Conservation (phyloP, 345 rosid genomes). For the Syzygium aromaticum region DNA sequence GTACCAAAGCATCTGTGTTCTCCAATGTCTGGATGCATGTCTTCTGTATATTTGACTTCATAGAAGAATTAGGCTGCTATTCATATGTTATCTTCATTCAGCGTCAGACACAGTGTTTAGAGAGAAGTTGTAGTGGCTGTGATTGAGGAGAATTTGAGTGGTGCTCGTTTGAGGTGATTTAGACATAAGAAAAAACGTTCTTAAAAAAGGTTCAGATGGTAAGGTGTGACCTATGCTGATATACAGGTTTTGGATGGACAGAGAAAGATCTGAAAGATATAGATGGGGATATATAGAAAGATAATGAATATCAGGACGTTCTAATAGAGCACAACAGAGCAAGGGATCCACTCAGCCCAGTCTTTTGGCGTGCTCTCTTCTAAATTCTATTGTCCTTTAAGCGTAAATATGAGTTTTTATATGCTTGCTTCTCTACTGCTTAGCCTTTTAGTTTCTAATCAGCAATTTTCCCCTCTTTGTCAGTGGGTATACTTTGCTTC, state of each 20-base stretch:
- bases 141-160: not conserved
- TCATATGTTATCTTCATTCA: not conserved
- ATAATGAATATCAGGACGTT: not conserved
- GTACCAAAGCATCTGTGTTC: not conserved
- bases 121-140: not conserved
- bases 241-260: not conserved
- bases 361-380: not conserved
- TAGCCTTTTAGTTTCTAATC: not conserved
- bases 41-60: not conserved
- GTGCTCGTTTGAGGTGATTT: not conserved
- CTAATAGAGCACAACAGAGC: not conserved
- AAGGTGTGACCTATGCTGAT: not conserved
- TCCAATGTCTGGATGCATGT: not conserved
- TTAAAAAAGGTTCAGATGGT: not conserved
- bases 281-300: not conserved
- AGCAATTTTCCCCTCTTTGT: slow-evolving; percentile 4
- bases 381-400: not conserved
- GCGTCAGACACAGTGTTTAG: not conserved
- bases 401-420: not conserved
- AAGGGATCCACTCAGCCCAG: not conserved
- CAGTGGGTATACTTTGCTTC: slow-evolving; percentile 83
- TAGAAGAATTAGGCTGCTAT: not conserved
- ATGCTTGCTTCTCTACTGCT: not conserved
- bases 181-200: not conserved
- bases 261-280: not conserved